Base-by-base conservation (phyloP, 345 rosid species). In the Anacardium occidentale region DNA sequence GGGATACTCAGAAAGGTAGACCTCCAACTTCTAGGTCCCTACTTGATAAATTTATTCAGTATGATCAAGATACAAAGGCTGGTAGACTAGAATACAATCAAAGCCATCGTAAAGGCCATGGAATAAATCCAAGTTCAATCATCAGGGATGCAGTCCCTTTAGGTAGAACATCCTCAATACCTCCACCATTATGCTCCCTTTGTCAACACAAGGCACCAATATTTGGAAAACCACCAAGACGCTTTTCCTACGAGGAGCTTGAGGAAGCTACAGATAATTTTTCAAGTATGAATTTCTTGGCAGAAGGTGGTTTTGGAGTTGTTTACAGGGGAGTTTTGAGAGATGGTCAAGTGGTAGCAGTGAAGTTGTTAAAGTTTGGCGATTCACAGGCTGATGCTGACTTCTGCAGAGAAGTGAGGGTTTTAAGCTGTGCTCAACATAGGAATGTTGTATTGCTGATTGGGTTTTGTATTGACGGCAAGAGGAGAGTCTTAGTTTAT, bases 401-500 rank as follows among this genome's bases (percentile, higher is more conserved):
- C 80, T 90, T 90, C 80, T 82, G 84, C 75, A 79, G 92, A 80
- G 95, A 90, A 76, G 90, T 90, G 12, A 79, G 82, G 74, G 81
- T 90, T 47, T 81, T 90, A 83, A 90, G 92, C 81, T 90, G 92
- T 32, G 95, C 92, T 0, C 95, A 86, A 48, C 95, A 90, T 74
- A 85, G 89, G 77, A 90, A 90, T 77, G 92, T 90, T 44, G 91
- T 88, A 47, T 72, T 87, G 85, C 75, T 90, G 25, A 88, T 83
- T 44, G 95, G 95, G 9, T 88, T 83, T 76, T 90, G 89, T 62
- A 72, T 81, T 60, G 91, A 86, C 73, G 78, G 79, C 63, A 80
- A 79, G 70, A 81, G 75, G 63, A 84, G 88, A 83, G 79, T 85
- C 25, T 73, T 90, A 80, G 90, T 90, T 60, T 88, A 86, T 21